Percentiles rank a stretch among this genome's conserved stretches.
Evolutionary conservation across 2,329 filamentous ascomycete species (phyloP).

Genomic region (Monilinia fructigena): DNA sequence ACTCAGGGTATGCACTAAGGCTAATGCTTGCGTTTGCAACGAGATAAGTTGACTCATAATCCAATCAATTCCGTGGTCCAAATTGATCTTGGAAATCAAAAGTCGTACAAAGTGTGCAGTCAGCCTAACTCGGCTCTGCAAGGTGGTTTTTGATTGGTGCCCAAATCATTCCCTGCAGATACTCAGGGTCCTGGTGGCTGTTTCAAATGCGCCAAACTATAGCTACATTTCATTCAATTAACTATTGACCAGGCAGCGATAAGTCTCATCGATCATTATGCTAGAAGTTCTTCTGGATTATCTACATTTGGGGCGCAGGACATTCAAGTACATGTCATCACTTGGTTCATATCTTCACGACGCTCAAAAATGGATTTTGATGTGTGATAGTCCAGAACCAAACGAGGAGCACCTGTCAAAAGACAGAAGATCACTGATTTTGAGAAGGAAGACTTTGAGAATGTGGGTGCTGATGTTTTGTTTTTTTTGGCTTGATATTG

Average conservation of each 20-base stretch:
- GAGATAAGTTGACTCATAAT: not conserved
- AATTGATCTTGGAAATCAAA: not conserved
- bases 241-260: too few species aligned
- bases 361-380: not conserved
- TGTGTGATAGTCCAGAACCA: not conserved
- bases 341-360: not conserved
- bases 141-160: not conserved
- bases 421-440: not conserved
- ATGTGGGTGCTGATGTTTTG: not conserved
- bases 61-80: not conserved
- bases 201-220: not conserved
- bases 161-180: not conserved
- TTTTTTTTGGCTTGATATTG: not conserved
- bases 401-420: not conserved
- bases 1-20: too few species aligned
- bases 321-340: not conserved
- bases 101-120: conserved; percentile 1
- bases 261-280: too few species aligned
- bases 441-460: not conserved
- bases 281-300: not conserved
- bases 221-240: too few species aligned
- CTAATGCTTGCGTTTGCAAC: not conserved
- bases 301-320: not conserved
- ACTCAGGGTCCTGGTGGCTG: not conserved
- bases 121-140: conserved; percentile 6